A percentile compares a stretch with the other conserved stretches of the same genome.
Evolutionary conservation across 2,329 filamentous ascomycete species (phyloP).

Genomic region (Diaporthe velutina): DNA sequence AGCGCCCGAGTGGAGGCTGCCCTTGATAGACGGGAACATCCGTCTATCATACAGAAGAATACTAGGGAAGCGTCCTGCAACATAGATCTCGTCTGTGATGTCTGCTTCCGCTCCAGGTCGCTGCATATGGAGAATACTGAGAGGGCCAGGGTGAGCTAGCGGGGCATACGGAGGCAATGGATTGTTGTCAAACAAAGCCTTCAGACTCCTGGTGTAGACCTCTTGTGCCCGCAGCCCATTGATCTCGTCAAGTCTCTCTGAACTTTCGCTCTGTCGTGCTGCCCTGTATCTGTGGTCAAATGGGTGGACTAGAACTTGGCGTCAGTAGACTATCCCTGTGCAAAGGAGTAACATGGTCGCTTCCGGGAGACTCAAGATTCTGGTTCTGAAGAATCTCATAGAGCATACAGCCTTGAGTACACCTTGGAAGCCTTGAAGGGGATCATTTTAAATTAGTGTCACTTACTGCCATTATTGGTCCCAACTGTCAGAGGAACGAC

Average conservation of each 20-base stretch:
- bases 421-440: background rate
- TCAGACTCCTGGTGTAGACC: constrained; percentile 48
- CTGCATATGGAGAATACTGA: constrained; percentile 85
- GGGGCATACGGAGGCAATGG: constrained; percentile 74
- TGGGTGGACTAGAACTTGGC: constrained; percentile 70
- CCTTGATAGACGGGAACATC: constrained; percentile 82
- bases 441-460: background rate
- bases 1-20: constrained; percentile 87
- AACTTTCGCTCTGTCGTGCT: constrained; percentile 47
- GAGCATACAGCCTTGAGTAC: background rate
- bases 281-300: constrained; percentile 76
- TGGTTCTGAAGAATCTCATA: background rate
- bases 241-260: constrained; percentile 54
- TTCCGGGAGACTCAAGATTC: background rate
- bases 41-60: constrained; percentile 91
- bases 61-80: constrained; percentile 89
- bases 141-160: constrained; percentile 83
- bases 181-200: constrained; percentile 63
- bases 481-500: constrained; percentile 84
- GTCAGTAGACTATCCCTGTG: background rate
- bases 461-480: constrained; percentile 74
- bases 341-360: background rate
- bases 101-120: constrained; percentile 63
- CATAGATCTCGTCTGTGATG: constrained; percentile 84
- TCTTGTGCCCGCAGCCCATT: constrained; percentile 45